A percentile compares a stretch with the other conserved stretches of the same genome.
These are phyloP conservation scores for Dictyophora rubrovolvata DNA, from an alignment of 768 basidiomycete genomes.

Conservation along the genomic window DNA sequence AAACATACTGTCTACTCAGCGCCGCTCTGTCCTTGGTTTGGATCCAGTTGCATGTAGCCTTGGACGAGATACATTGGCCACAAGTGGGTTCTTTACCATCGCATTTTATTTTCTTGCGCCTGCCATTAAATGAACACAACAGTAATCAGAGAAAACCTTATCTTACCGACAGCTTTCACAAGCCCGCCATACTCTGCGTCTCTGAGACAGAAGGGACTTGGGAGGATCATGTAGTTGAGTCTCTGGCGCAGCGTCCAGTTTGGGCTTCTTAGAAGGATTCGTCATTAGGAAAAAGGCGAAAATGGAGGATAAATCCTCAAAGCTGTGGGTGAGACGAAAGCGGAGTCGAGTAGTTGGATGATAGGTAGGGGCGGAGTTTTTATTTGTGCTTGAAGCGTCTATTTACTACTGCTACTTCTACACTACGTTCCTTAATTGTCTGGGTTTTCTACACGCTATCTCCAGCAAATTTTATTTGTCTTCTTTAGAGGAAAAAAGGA, in stretches of 20 bases:
- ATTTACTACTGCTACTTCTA: background rate
- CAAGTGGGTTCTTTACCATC: slow-evolving; percentile 83
- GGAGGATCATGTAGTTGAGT: slow-evolving; percentile 39
- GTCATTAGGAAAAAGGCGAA: slow-evolving; percentile 23
- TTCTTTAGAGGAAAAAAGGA: background rate
- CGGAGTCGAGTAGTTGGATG: background rate
- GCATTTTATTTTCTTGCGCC: slow-evolving; percentile 90
- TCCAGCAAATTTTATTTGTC: background rate
- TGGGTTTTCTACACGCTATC: background rate
- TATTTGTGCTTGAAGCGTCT: background rate
- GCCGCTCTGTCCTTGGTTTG: slow-evolving; percentile 89
- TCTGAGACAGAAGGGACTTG: slow-evolving; percentile 70
- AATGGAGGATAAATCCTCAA: background rate
- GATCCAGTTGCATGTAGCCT: slow-evolving; percentile 77
- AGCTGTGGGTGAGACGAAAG: background rate
- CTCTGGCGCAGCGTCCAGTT: slow-evolving; percentile 37
- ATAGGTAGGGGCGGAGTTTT: background rate
- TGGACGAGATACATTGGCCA: slow-evolving; percentile 66
- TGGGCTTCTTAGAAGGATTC: slow-evolving; percentile 60
- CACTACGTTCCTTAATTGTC: background rate
- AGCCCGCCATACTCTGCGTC: slow-evolving; percentile 76
- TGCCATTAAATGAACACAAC: slow-evolving; percentile 21
- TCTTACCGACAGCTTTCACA: slow-evolving; percentile 80
- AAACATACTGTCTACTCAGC: slow-evolving; percentile 74
- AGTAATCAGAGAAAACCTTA: background rate